Conservation (phyloP, 2,329 filamentous ascomycete species). For the Fusarium fujikuroi region DNA sequence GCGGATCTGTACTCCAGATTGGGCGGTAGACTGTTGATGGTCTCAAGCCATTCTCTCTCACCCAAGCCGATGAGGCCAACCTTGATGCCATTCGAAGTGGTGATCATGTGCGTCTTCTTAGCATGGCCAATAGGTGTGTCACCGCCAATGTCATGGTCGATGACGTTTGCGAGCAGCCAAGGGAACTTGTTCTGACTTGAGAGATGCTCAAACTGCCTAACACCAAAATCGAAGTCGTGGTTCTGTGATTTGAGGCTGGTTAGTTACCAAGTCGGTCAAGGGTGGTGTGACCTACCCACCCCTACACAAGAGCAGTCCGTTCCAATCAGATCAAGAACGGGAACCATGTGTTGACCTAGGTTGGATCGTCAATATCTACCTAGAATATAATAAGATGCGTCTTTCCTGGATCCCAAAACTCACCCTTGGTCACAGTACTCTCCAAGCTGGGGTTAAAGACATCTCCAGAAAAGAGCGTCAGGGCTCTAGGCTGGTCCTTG, state of each 20-base stretch:
- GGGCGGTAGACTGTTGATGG: constrained; percentile 86
- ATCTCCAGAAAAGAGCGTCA: constrained; percentile 91
- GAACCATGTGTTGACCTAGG: constrained; percentile 83
- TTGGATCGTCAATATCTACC: background rate
- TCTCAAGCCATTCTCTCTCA: constrained; percentile 89
- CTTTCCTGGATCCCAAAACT: constrained; percentile 10
- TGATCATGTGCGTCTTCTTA: constrained; percentile 79
- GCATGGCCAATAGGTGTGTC: constrained; percentile 80
- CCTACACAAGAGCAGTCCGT: constrained; percentile 86
- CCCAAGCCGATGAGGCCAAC: constrained; percentile 87
- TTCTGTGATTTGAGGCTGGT: constrained; percentile 63
- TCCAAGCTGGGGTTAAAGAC: constrained; percentile 92
- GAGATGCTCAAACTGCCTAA: constrained; percentile 80
- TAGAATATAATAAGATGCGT: background rate
- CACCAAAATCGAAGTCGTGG: constrained; percentile 92
- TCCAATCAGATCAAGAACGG: constrained; percentile 79
- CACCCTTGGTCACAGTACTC: constrained; percentile 87
- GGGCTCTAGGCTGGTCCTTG: constrained; percentile 69
- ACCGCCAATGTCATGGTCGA: constrained; percentile 83
- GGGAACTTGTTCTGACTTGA: constrained; percentile 82
- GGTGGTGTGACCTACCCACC: constrained; percentile 59
- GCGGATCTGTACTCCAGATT: constrained; percentile 85
- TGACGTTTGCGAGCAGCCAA: constrained; percentile 89
- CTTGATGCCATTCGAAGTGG: constrained; percentile 84
- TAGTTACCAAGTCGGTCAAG: constrained; percentile 24